These are phyloP conservation scores for Aspergillus panamensis DNA, from an alignment of 495 filamentous ascomycete species.

Conservation along the genomic window DNA sequence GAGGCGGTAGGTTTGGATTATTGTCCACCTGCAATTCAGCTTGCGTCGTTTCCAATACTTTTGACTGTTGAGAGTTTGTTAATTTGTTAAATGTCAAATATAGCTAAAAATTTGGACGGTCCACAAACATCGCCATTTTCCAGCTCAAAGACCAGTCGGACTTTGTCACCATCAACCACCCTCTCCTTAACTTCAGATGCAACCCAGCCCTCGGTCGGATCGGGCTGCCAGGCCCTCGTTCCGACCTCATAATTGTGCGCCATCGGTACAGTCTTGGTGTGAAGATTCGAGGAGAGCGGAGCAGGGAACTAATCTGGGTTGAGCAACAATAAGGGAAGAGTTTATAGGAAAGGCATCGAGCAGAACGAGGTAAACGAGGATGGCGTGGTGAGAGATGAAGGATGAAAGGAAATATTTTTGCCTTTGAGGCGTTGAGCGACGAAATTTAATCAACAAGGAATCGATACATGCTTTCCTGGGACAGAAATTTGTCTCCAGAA, in stretches of 20 bases:
- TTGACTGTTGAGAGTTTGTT: conserved; percentile 53
- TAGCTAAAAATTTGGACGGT: conserved; percentile 6
- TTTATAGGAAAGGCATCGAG: conserved; percentile 16
- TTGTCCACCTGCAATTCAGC: conserved; percentile 74
- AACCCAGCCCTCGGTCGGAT: conserved; percentile 92
- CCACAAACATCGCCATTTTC: conserved; percentile 88
- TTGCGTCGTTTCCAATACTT: conserved; percentile 74
- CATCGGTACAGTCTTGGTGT: conserved; percentile 49
- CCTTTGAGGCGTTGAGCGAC: conserved; percentile 5
- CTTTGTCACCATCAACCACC: conserved; percentile 77
- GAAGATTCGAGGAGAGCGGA: conserved; percentile 8
- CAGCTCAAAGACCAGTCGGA: conserved; percentile 77
- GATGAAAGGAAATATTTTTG: conserved; percentile 1
- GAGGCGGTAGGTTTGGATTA: conserved; percentile 68
- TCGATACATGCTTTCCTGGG: conserved; percentile 18
- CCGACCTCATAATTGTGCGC: conserved; percentile 96
- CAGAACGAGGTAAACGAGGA: conserved; percentile 12
- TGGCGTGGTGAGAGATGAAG: conserved; percentile 3
- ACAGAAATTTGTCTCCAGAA: conserved; percentile 28
- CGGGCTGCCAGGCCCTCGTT: conserved; percentile 97
- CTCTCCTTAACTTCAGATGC: conserved; percentile 93
- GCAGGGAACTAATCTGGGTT: conserved; percentile 17
- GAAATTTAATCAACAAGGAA: conserved; percentile 10
- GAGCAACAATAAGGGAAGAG: conserved; percentile 1
- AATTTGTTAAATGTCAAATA: conserved; percentile 22